Evolutionary conservation across 768 basidiomycete species (phyloP).

Genomic region (Leccinum boreale): DNA sequence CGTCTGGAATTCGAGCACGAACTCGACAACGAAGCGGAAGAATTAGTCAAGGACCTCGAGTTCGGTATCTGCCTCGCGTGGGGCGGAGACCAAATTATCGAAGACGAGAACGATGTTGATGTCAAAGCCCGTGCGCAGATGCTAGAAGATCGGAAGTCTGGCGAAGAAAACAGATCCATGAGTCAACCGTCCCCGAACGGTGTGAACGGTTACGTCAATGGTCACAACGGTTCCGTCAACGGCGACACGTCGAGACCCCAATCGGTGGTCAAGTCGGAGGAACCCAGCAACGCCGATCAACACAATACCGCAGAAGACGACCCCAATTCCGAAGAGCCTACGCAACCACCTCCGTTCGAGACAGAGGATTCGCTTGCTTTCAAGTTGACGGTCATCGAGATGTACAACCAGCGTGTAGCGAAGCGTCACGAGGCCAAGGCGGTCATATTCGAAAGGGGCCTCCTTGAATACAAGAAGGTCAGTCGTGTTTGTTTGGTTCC

Average conservation of each 20-base stretch:
- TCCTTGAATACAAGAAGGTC: constrained; percentile 95
- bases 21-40: constrained; percentile 94
- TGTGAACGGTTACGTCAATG: constrained; percentile 32
- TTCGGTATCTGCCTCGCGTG: constrained; percentile 86
- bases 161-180: constrained; percentile 14
- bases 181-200: constrained; percentile 26
- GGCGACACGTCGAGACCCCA: constrained; percentile 31
- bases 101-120: constrained; percentile 76
- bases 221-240: constrained; percentile 33
- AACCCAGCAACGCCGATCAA: constrained; percentile 35
- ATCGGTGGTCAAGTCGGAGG: constrained; percentile 40
- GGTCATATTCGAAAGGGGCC: constrained; percentile 86
- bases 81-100: constrained; percentile 77
- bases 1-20: constrained; percentile 99
- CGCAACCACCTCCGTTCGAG: constrained; percentile 76
- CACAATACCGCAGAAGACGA: constrained; percentile 50
- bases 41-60: constrained; percentile 92
- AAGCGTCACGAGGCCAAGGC: constrained; percentile 83
- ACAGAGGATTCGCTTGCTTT: constrained; percentile 79
- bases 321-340: constrained; percentile 59
- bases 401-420: constrained; percentile 86
- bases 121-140: constrained; percentile 50
- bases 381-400: constrained; percentile 86
- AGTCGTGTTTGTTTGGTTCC: constrained; percentile 12
- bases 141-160: constrained; percentile 37